Percentiles rank a stretch among this genome's conserved stretches.
phyloP scores from a whole-genome alignment of 495 filamentous ascomycete species.

The Cercophora sp. region DNA sequence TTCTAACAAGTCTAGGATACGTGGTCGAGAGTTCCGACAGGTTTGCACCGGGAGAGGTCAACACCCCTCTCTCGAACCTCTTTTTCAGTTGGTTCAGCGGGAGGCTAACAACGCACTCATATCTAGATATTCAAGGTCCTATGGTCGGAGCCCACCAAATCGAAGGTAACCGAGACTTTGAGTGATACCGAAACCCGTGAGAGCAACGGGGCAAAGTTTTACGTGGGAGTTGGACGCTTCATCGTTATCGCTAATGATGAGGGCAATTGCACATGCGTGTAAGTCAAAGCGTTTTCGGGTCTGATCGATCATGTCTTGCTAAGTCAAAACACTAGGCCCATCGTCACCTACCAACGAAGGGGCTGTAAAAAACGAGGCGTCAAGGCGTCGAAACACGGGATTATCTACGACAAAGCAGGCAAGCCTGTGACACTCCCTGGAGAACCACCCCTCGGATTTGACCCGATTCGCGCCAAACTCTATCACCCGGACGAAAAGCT shows the following conservation, averaged over 20 bases:
- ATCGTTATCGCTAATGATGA: constrained; percentile 1
- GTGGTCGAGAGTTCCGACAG: not conserved
- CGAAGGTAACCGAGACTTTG: no score
- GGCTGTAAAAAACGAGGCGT: not conserved
- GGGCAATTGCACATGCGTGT: not conserved
- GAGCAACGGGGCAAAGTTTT: not conserved
- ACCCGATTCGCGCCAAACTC: not conserved
- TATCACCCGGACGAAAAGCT: not conserved
- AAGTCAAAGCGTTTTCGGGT: no score
- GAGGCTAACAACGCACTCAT: no score
- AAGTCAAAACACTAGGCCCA: not conserved
- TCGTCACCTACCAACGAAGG: not conserved
- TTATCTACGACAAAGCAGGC: not conserved
- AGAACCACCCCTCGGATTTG: not conserved
- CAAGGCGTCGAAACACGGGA: not conserved
- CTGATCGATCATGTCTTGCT: no score
- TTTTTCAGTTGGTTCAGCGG: no score
- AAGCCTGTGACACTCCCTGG: not conserved
- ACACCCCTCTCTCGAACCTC: not conserved
- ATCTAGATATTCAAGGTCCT: not conserved
- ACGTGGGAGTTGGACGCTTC: not conserved
- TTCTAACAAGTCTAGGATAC: not conserved
- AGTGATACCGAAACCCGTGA: no score
- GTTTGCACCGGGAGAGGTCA: not conserved
- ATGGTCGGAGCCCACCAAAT: not conserved